phyloP scores from a whole-genome alignment of 2,329 filamentous ascomycete species.

The Colletotrichum sidae region DNA sequence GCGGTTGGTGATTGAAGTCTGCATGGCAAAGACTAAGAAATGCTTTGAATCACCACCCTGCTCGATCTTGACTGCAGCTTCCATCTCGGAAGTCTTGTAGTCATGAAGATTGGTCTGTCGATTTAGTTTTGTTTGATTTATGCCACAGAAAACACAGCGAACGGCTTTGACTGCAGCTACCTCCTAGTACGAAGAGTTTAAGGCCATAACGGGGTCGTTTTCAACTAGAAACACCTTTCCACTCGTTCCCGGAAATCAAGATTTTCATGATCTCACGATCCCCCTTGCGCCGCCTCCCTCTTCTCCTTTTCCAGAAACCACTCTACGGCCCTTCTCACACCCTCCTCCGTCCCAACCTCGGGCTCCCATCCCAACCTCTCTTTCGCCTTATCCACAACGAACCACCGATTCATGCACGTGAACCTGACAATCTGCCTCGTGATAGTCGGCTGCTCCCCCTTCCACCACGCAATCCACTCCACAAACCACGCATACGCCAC shows the following conservation, averaged over 20 bases:
- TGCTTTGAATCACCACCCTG: neutral
- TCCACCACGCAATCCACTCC: conserved; percentile 42
- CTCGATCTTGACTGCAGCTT: too few relatives aligned
- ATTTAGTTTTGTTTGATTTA: too few relatives aligned
- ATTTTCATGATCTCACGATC: neutral
- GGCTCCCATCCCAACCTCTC: conserved; percentile 46
- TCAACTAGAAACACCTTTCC: neutral
- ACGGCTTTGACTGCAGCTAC: too few relatives aligned
- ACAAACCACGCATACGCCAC: conserved; percentile 37
- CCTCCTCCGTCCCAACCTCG: conserved; percentile 43
- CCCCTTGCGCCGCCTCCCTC: neutral
- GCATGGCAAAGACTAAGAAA: neutral
- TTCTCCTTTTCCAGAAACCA: conserved; percentile 35
- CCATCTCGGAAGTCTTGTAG: too few relatives aligned
- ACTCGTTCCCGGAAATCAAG: neutral
- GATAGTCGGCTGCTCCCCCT: conserved; percentile 43
- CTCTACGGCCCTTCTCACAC: conserved; percentile 43
- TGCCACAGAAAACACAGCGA: too few relatives aligned
- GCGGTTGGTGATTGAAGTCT: neutral
- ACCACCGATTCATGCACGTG: conserved; percentile 46
- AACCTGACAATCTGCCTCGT: conserved; percentile 44
- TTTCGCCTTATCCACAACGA: conserved; percentile 47
- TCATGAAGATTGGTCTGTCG: too few relatives aligned
- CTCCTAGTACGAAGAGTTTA: too few relatives aligned
- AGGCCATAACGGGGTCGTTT: neutral